phyloP scores from a whole-genome alignment of 495 filamentous ascomycete genomes.

The Neurospora sp. region DNA sequence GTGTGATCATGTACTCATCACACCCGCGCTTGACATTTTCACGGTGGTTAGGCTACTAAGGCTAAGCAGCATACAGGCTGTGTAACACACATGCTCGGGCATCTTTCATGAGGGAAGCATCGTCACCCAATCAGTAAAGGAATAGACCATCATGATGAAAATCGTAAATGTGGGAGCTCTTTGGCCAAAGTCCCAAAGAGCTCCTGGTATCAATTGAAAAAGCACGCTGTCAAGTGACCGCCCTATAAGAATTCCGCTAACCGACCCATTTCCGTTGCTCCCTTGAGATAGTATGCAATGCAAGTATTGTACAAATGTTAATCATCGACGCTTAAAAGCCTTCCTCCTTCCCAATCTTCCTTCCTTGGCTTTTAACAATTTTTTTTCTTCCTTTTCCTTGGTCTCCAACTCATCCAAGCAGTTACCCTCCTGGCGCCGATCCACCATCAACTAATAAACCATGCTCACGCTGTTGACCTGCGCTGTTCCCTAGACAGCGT shows the following conservation, averaged over 20 bases:
- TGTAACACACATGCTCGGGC: background rate
- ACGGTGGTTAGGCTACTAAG: background rate
- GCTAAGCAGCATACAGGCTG: background rate
- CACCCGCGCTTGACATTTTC: background rate
- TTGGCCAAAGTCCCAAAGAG: background rate
- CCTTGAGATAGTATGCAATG: background rate
- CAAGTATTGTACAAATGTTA: background rate
- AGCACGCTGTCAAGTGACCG: background rate
- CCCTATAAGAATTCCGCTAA: background rate
- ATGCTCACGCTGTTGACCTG: background rate
- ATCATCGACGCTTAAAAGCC: background rate
- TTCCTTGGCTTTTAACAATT: background rate
- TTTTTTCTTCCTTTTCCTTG: background rate
- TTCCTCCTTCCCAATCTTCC: background rate
- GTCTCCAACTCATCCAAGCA: background rate
- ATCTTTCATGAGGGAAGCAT: background rate
- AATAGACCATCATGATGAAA: background rate
- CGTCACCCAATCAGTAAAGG: background rate
- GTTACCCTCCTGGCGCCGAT: background rate
- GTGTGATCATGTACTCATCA: background rate
- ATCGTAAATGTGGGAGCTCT: background rate
- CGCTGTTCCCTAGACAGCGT: constrained; percentile 1
- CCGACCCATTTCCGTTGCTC: background rate
- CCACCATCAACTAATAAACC: background rate
- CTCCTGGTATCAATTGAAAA: background rate